Percentiles rank a stretch among this genome's conserved stretches.
Evolutionary conservation across 2,329 filamentous ascomycete species (phyloP).

Genomic region (Phoma herbarum): DNA sequence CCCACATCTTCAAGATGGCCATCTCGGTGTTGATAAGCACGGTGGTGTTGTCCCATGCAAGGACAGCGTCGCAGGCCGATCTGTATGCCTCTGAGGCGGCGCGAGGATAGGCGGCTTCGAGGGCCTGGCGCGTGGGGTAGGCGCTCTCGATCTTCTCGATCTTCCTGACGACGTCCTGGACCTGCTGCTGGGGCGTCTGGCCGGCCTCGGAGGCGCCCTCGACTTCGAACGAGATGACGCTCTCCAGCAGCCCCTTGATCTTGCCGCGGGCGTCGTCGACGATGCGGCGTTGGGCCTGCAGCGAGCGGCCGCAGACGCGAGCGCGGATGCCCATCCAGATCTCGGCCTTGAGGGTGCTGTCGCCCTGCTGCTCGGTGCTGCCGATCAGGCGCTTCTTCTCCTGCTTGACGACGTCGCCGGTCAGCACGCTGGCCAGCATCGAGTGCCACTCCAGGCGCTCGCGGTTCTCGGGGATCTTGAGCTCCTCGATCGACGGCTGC

Average conservation of each 20-base stretch:
- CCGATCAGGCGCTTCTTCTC: conserved; percentile 96
- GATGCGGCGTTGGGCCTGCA: conserved; percentile 85
- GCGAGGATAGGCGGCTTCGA: conserved; percentile 77
- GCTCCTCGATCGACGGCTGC: conserved; percentile 87
- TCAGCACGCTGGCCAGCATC: conserved; percentile 94
- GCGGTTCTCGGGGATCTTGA: conserved; percentile 85
- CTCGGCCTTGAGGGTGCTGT: conserved; percentile 72
- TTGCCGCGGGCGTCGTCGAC: conserved; percentile 82
- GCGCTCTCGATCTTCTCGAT: conserved; percentile 88
- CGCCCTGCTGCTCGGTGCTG: conserved; percentile 75
- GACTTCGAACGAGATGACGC: conserved; percentile 91
- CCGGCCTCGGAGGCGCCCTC: conserved; percentile 92
- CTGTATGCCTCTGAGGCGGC: conserved; percentile 79
- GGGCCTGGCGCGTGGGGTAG: conserved; percentile 80
- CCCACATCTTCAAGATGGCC: conserved; percentile 91
- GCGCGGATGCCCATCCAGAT: conserved; percentile 91
- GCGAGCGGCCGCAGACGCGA: conserved; percentile 81
- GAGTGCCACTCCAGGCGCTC: conserved; percentile 97
- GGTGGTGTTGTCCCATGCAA: conserved; percentile 97
- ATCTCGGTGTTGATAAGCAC: conserved; percentile 96
- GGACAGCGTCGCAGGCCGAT: conserved; percentile 85
- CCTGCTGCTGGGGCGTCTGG: conserved; percentile 86
- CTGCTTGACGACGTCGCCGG: conserved; percentile 95
- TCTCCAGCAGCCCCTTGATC: conserved; percentile 79
- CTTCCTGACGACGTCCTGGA: conserved; percentile 86